These are phyloP conservation scores for Magnaporthales sp. DNA, from an alignment of 2,329 filamentous ascomycete genomes.

Conservation along the genomic window DNA sequence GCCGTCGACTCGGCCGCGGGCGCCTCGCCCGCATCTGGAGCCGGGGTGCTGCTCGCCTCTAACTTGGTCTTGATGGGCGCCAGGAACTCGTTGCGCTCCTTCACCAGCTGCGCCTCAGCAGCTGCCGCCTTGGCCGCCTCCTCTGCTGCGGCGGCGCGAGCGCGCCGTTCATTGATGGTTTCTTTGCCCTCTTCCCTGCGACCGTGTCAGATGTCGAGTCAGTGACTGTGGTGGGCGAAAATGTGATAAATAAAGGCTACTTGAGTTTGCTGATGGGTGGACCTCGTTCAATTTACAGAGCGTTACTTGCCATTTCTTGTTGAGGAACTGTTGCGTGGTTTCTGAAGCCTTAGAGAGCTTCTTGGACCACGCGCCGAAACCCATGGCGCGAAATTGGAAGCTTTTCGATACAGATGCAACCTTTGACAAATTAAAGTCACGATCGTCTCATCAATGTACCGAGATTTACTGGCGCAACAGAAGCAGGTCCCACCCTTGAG, in stretches of 20 bases:
- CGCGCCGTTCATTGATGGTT: neutral
- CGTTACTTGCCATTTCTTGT: conserved; percentile 5
- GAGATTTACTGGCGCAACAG: neutral
- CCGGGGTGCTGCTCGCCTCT: neutral
- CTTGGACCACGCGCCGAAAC: conserved; percentile 1
- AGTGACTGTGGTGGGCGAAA: neutral
- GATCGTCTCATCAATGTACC: neutral
- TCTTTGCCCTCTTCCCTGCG: conserved; percentile 4
- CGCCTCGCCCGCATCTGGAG: neutral
- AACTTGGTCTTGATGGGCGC: conserved; percentile 1
- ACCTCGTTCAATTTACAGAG: no score
- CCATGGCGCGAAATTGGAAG: conserved; percentile 1
- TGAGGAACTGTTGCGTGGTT: conserved; percentile 2
- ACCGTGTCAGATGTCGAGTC: neutral
- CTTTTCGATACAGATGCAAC: neutral
- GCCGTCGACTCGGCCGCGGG: neutral
- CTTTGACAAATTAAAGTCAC: neutral
- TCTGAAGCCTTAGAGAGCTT: conserved; percentile 1
- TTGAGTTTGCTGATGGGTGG: neutral
- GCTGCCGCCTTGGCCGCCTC: neutral
- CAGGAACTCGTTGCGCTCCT: conserved; percentile 5
- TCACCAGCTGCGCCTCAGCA: conserved; percentile 1
- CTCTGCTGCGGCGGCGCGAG: neutral
- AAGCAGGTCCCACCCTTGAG: neutral
- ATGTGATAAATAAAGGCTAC: neutral